These are phyloP conservation scores for Capsella rubella DNA, from an alignment of 441 rosid species.

Conservation along the genomic window DNA sequence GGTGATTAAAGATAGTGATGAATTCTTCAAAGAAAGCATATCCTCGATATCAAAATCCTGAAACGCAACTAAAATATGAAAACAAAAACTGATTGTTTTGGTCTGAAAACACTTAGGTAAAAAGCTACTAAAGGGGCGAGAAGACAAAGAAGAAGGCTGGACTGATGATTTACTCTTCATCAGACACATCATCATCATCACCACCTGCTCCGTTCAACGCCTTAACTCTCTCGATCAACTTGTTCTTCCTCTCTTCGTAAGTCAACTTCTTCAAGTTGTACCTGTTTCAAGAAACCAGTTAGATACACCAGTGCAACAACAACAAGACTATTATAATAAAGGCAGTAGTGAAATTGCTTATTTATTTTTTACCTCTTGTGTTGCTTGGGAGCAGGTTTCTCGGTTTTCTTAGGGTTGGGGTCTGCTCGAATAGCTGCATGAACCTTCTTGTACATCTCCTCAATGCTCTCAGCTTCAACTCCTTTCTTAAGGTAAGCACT, in stretches of 20 bases:
- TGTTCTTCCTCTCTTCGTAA: conserved; percentile 74
- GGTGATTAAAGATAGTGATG: not conserved
- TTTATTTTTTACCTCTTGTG: conserved; percentile 69
- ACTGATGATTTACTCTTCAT: conserved; percentile 42
- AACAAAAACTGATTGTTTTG: conserved; percentile 24
- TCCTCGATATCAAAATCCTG: conserved; percentile 39
- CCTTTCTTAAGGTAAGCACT: conserved; percentile 77
- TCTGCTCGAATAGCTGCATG: conserved; percentile 95
- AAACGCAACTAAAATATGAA: conserved; percentile 16
- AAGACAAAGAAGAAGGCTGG: not conserved
- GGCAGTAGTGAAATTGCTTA: not conserved
- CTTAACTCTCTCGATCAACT: conserved; percentile 67
- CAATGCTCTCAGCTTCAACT: conserved; percentile 74
- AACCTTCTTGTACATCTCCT: conserved; percentile 80
- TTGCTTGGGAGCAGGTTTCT: conserved; percentile 63
- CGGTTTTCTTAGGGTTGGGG: conserved; percentile 71
- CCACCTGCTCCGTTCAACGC: conserved; percentile 74
- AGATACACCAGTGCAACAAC: not conserved
- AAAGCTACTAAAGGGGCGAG: conserved; percentile 17
- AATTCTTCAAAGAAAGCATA: not conserved
- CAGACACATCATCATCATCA: conserved; percentile 53
- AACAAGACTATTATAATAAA: not conserved
- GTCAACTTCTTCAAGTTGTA: conserved; percentile 75
- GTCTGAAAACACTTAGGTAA: conserved; percentile 26
- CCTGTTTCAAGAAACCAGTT: conserved; percentile 57